Evolutionary conservation across 257 asterid genomes (phyloP), one percentile per base, ranked within the genome.

Genomic region (Fraxinus pennsylvanica): DNA sequence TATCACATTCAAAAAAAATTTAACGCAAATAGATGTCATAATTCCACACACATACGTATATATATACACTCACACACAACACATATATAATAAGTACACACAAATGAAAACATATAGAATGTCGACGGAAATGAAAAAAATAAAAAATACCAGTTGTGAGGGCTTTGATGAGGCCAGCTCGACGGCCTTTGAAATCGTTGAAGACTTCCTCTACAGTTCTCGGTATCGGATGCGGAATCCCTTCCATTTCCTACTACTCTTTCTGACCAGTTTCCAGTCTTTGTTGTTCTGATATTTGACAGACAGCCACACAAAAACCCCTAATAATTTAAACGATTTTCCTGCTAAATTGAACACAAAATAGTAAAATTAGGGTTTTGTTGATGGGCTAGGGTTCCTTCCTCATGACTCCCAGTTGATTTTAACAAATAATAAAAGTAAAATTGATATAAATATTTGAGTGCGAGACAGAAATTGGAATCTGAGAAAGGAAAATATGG

Each of bases 181-280:
- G 72, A 39, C 94, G 82, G 72, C 89, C 94, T 76, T 81, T 83
- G 78, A 87, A 89, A 82, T 89, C 93, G 66, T 71, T 79, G 80
- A 89, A 89, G 39, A 89, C 90, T 52, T 87, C 93, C 59, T 87
- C 93, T 2, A 89, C 90, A 15, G 89, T 88, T 47, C 87, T 82
- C 67, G 84, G 87, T 63, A 79, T 61, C 41, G 85, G 86, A 68
- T 74, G 86, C 54, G 85, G 86, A 76, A 33, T 78, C 43, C 81
- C 89, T 63, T 85, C 89, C 91, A 88, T 85, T 54, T 25, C 83
- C 78, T 15, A 47, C 59, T 4, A 68, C 50, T 50, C 69, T 57
- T 21, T 36, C 39, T 22, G 19, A 65, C 78, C 71, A 76, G 72
- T 75, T 76, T 61, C 68, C 68, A 25, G 68, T 9, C 8, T 22